Evolutionary conservation across 805 yeast genomes (phyloP), one percentile per base, ranked within the genome.

Genomic region (Saccharomycopsis babjevae): DNA sequence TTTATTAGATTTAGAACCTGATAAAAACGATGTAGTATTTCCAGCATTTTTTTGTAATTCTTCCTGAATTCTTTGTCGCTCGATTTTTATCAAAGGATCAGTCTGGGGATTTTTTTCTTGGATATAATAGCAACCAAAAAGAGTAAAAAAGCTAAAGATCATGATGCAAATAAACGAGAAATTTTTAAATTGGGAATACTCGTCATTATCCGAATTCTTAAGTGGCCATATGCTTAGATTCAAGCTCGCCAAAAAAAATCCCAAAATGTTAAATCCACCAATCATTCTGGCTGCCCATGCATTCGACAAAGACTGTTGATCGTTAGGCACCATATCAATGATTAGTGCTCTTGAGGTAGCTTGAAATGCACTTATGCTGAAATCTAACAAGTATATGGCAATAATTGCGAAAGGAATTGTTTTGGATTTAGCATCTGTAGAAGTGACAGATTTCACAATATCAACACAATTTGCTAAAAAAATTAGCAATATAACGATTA

Each of bases 261-360:
- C 86, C 25, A 79, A 65, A 13, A 84, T 80, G 63, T 83, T 84
- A 64, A 85, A 84, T 1, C 74, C 73, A 0, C 87, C 84, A 57
- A 82, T 81, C 83, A 84, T 76, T 57, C 85, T 71, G 1, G 87
- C 85, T 0, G 86, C 88, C 85, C 85, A 81, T 0, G 86, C 87
- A 67, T 83, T 83, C 10, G 86, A 84, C 5, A 72, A 66, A 59
- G 79, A 81, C 66, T 84, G 88, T 65, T 82, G 87, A 57, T 73
- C 70, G 0, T 82, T 74, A 5, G 85, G 81, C 7, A 83, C 82
- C 63, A 81, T 79, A 66, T 83, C 88, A 25, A 83, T 86, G 36
- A 83, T 81, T 50, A 82, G 75, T 0, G 88, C 87, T 13, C 88
- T 73, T 8, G 82, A 72, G 5, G 84, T 76, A 0, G 88, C 86